phyloP scores from a whole-genome alignment of 495 filamentous ascomycete genomes.

The Hypomontagnella monticulosa region DNA sequence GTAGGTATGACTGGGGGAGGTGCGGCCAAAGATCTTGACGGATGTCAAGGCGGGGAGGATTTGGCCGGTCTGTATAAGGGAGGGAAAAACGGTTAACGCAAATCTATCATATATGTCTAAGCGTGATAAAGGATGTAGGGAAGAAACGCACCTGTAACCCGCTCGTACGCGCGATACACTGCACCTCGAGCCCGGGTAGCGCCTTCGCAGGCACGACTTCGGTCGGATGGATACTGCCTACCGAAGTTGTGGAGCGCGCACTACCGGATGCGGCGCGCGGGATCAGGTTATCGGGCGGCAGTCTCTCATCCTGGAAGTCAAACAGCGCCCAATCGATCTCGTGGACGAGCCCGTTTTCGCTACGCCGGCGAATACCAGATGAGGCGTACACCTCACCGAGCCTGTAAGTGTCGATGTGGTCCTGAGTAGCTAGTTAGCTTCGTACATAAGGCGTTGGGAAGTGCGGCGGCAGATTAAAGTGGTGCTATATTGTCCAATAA shows the following conservation, averaged over 20 bases:
- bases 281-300: constrained; percentile 74
- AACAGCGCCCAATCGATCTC: constrained; percentile 98
- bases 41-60: constrained; percentile 79
- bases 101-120: neutral
- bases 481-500: neutral
- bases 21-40: constrained; percentile 83
- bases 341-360: constrained; percentile 72
- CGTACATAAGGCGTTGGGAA: constrained; percentile 23
- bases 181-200: constrained; percentile 78
- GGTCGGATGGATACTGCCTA: constrained; percentile 50
- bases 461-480: neutral
- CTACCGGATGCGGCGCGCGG: constrained; percentile 58
- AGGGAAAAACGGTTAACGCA: neutral
- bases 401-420: constrained; percentile 75
- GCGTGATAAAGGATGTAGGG: neutral
- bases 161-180: constrained; percentile 90
- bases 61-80: constrained; percentile 64
- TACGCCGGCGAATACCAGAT: constrained; percentile 80
- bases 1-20: constrained; percentile 83
- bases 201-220: constrained; percentile 54
- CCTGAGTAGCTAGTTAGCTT: constrained; percentile 57
- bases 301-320: constrained; percentile 75
- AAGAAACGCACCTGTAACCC: constrained; percentile 63
- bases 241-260: constrained; percentile 42
- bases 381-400: constrained; percentile 89